These are phyloP conservation scores for Adansonia rubrostipa DNA, from an alignment of 441 rosid species.

Conservation along the genomic window DNA sequence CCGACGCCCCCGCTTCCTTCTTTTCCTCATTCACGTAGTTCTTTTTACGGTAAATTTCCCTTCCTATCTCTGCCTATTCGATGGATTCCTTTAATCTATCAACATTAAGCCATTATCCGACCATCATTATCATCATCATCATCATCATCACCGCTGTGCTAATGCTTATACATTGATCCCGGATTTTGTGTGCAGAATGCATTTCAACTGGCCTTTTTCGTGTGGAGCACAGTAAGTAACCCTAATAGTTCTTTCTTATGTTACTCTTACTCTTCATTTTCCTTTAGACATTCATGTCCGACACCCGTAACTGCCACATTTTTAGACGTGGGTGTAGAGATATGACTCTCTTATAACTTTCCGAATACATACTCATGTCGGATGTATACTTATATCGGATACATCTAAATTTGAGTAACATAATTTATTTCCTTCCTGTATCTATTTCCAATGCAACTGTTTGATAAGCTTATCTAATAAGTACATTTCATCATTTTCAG, in stretches of 20 bases:
- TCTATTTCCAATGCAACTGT: not conserved
- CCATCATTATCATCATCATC: not conserved
- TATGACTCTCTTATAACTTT: no score
- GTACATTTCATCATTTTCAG: slow-evolving; percentile 42
- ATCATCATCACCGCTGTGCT: not conserved
- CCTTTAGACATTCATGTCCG: no score
- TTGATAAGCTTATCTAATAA: slow-evolving; percentile 2
- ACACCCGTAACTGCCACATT: no score
- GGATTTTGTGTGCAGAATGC: slow-evolving; percentile 57
- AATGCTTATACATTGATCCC: slow-evolving; percentile 1
- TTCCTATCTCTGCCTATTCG: not conserved
- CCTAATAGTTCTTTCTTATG: not conserved
- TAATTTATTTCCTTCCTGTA: not conserved
- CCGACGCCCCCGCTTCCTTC: slow-evolving; percentile 80
- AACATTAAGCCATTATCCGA: not conserved
- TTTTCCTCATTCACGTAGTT: slow-evolving; percentile 78
- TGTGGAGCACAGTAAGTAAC: slow-evolving; percentile 71
- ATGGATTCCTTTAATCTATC: not conserved
- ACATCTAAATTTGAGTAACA: no score
- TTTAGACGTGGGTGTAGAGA: no score
- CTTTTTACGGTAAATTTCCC: slow-evolving; percentile 72
- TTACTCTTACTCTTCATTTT: no score
- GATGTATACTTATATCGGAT: no score
- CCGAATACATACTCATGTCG: no score
- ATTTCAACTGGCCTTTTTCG: slow-evolving; percentile 85